Evolutionary conservation across 192 early-diverging fungal species (phyloP).

Genomic region (Chytriomyces sp.): DNA sequence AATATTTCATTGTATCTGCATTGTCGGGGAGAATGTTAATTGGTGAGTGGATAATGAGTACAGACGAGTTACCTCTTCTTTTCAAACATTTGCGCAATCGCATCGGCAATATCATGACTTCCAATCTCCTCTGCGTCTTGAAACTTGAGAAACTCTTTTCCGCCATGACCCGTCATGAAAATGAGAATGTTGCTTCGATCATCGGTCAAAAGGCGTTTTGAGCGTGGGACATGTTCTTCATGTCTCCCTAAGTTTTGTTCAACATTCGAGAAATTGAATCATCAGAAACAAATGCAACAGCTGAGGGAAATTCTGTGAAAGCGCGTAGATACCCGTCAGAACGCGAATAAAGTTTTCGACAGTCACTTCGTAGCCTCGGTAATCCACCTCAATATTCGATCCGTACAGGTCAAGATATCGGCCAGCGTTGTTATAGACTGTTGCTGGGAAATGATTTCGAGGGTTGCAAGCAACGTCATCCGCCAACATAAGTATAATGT

Average conservation of each 20-base stretch:
- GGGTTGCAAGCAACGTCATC: slow-evolving; percentile 99
- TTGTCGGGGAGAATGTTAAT: background rate
- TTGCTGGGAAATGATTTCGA: slow-evolving; percentile 88
- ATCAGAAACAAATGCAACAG: background rate
- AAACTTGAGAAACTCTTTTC: slow-evolving; percentile 98
- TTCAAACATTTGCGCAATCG: slow-evolving; percentile 98
- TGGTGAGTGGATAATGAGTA: background rate
- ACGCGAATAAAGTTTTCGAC: slow-evolving; percentile 98
- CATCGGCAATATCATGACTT: slow-evolving; percentile 93
- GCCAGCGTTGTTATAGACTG: slow-evolving; percentile 89
- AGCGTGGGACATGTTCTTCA: slow-evolving; percentile 83
- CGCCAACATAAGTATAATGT: slow-evolving; percentile 99
- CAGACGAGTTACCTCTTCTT: slow-evolving; percentile 68
- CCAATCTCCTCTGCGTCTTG: slow-evolving; percentile 98
- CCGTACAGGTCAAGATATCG: slow-evolving; percentile 90
- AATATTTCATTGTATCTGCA: slow-evolving; percentile 93
- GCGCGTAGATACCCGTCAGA: slow-evolving; percentile 65
- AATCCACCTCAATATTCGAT: slow-evolving; percentile 97
- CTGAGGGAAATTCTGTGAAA: background rate
- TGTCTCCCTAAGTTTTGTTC: slow-evolving; percentile 70
- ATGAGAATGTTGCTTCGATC: slow-evolving; percentile 95
- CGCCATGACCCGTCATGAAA: slow-evolving; percentile 99
- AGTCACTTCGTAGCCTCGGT: slow-evolving; percentile 98
- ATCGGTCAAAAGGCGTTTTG: slow-evolving; percentile 93
- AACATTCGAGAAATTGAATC: background rate